Evolutionary conservation across 768 basidiomycete genomes (phyloP), one percentile per base, ranked within the genome.

Genomic region (Fibroporia radiculosa): DNA sequence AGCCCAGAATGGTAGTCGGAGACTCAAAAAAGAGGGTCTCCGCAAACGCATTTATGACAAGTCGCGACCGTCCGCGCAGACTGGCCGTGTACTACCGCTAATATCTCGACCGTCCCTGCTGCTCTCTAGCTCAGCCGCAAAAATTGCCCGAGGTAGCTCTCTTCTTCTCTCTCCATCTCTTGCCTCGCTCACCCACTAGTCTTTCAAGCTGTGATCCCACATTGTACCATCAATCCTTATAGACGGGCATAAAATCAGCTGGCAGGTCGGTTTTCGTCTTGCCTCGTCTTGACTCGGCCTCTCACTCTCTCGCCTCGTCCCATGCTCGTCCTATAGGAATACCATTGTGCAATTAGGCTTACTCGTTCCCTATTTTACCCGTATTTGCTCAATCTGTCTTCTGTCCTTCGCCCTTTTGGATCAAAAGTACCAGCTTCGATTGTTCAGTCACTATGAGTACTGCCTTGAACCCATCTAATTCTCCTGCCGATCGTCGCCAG

Each of bases 211-310:
- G 64, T 66, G 59, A 64, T 69, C 72, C 75, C 74, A 65, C 69
- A 72, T 77, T 89, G 85, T 89, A 89, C 61, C 84, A 86, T 78
- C 74, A 59, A 53, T 57, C 75, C 72, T 74, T 72, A 57, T 79
- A 80, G 79, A 82, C 78, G 72, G 78, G 77, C 78, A 74, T 71
- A 77, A 79, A 80, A 73, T 75, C 74, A 73, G 75, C 75, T 80
- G 70, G 71, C 77, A 79, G 82, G 82, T 67, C 47, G n/a, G 63
- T 60, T 52, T 27, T 36, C 44, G 28, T 44, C 58, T 19, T 56
- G 38, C 8, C 18, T 28, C 42, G 16, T 23, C 31, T 23, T 23
- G 20, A 5, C 38, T 40, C 38, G 38, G 8, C 50, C 53, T 39
- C 22, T 14, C 11, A 16, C 49, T 56, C 52, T 44, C 44, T 56